These are phyloP conservation scores for Aspergillus panamensis DNA, from an alignment of 495 filamentous ascomycete genomes.

Conservation along the genomic window DNA sequence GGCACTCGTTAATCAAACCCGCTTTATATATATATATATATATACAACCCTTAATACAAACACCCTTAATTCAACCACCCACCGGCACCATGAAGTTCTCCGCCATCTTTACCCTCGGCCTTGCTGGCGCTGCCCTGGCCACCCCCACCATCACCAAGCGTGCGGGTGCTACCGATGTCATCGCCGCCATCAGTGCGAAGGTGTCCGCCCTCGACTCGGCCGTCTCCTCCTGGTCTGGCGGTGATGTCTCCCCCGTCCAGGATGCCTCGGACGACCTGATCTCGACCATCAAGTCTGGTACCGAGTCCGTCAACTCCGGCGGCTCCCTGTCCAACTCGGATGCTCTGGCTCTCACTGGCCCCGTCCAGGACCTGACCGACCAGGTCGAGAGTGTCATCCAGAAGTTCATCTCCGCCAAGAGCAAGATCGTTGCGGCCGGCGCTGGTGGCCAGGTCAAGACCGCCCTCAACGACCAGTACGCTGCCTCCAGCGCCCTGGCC, in stretches of 20 bases:
- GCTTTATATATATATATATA: constrained; percentile 18
- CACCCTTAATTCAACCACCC: constrained; percentile 9
- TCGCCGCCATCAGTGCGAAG: constrained; percentile 29
- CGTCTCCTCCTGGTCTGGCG: constrained; percentile 33
- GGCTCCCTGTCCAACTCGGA: constrained; percentile 27
- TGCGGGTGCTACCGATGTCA: constrained; percentile 32
- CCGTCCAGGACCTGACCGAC: constrained; percentile 33
- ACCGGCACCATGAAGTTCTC: constrained; percentile 41
- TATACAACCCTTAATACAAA: constrained; percentile 8
- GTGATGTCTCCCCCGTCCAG: constrained; percentile 30
- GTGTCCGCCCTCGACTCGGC: constrained; percentile 34
- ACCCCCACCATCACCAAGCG: constrained; percentile 29
- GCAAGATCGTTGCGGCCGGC: constrained; percentile 30
- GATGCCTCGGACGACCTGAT: constrained; percentile 32
- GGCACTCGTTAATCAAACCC: constrained; percentile 31
- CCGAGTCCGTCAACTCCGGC: constrained; percentile 23
- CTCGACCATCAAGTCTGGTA: constrained; percentile 31
- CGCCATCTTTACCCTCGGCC: constrained; percentile 31
- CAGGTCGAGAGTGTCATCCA: constrained; percentile 28
- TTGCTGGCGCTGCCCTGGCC: constrained; percentile 27
- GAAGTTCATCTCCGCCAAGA: constrained; percentile 35
- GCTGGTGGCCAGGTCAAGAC: constrained; percentile 27
- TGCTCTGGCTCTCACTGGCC: constrained; percentile 30
- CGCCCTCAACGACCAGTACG: constrained; percentile 26
- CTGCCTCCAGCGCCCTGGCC: constrained; percentile 33